These are phyloP conservation scores for Dipteronia sinensis DNA, from an alignment of 345 rosid genomes.

Conservation along the genomic window DNA sequence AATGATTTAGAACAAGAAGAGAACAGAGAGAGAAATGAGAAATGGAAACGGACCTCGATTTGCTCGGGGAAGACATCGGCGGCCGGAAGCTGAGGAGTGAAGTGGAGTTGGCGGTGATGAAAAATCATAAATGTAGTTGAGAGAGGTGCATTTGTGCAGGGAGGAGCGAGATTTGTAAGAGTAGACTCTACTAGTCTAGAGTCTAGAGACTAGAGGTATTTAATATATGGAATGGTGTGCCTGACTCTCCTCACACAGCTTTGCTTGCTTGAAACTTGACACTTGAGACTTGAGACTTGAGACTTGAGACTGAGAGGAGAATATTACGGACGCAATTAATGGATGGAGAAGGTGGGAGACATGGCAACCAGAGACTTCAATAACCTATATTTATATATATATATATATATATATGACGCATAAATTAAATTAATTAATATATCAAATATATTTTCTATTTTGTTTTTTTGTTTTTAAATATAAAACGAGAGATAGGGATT, in stretches of 20 bases:
- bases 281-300: no score
- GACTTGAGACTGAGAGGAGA: not conserved
- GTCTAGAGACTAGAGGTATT: not conserved
- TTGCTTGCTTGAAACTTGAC: no score
- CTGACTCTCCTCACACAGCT: no score
- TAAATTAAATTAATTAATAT: no score
- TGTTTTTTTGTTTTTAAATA: no score
- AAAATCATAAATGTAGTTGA: no score
- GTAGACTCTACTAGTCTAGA: not conserved
- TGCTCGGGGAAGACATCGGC: not conserved
- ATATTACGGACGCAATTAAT: not conserved
- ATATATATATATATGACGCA: no score
- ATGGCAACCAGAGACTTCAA: no score
- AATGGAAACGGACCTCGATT: slow-evolving; percentile 2
- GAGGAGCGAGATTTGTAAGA: not conserved
- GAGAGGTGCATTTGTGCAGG: no score
- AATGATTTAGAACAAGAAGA: not conserved
- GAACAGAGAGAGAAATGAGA: not conserved
- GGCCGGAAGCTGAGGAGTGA: not conserved
- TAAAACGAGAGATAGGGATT: no score
- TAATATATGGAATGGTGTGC: not conserved
- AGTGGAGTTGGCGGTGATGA: not conserved
- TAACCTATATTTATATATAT: no score
- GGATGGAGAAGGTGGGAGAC: not conserved
- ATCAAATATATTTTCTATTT: no score